Evolutionary conservation across 177 flowering plant genomes (phyloP), one percentile per base, ranked within the genome.

Genomic region (Telopea speciosissima): DNA sequence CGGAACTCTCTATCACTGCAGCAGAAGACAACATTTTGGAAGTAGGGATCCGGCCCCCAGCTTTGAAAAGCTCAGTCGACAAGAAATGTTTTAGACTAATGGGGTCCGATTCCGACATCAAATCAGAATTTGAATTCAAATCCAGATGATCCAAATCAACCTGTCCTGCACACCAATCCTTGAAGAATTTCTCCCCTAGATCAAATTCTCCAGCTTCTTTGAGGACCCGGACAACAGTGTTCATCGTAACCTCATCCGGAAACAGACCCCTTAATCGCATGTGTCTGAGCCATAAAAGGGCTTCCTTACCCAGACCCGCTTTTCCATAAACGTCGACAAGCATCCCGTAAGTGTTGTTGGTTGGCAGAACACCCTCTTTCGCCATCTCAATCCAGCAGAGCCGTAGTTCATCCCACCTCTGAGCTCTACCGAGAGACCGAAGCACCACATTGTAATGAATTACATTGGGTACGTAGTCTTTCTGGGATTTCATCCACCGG

Each of bases 301-400:
- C 79, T 78, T 94, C 98, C 68, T 85, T 88, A 28, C 84, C 86
- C 63, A 94, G 84, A 61, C 98, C 97, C 0, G 95, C 91, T 76
- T 90, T 90, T 21, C 90, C 97, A 81, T 90, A 94, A 60, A 92
- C 97, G 82, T 92, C 97, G 26, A 94, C 83, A 44, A 94, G 92
- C 87, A 87, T 88, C 3, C 83, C 83, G 63, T 92, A 94, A 0
- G 94, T 92, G 72, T 94, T 85, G 68, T 92, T 88, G 0, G 92
- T 87, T 0, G 98, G 89, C 22, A 89, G 74, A 58, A 94, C 85
- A 28, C 88, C 85, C 24, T 80, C 86, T 78, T 78, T 82, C 0
- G 90, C 97, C 97, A 94, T 94, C 26, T 90, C 97, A 77, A 90
- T 84, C 98, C 97, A 94, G 70, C 85, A 87, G 24, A 85, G 87